Conservation (phyloP, 768 basidiomycete genomes). For the Roridomyces roridus region DNA sequence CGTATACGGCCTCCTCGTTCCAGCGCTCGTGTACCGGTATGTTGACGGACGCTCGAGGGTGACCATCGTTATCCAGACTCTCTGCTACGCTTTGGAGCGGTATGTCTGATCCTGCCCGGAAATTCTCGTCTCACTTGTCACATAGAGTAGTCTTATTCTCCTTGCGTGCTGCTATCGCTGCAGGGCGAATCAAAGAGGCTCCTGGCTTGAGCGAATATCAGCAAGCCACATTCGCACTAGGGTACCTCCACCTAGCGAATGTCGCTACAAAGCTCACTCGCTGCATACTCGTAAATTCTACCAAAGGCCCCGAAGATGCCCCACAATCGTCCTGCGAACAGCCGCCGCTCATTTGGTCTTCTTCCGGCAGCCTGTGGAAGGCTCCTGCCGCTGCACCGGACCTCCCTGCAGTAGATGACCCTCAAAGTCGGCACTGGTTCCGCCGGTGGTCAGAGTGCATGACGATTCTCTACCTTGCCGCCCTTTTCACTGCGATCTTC, state of each 20-base stretch:
- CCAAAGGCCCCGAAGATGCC: conserved; percentile 17
- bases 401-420: conserved; percentile 26
- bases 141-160: conserved; percentile 28
- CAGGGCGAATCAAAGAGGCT: conserved; percentile 18
- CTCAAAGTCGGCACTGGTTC: conserved; percentile 34
- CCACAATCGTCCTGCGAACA: not conserved
- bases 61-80: not conserved
- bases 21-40: conserved; percentile 11
- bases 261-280: conserved; percentile 28
- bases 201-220: conserved; percentile 34
- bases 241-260: conserved; percentile 31
- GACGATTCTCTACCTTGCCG: conserved; percentile 26
- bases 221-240: conserved; percentile 32
- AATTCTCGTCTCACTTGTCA: not conserved
- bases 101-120: not conserved
- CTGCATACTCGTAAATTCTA: conserved; percentile 36
- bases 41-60: conserved; percentile 1
- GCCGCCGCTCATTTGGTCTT: conserved; percentile 10
- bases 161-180: conserved; percentile 28
- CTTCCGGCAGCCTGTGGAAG: not conserved
- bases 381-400: not conserved
- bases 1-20: conserved; percentile 13
- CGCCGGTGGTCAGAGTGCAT: conserved; percentile 34
- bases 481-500: conserved; percentile 30
- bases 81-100: conserved; percentile 17